Percentiles rank a stretch among this genome's conserved stretches.
Conservation (phyloP, 345 rosid genomes). For the Erodium maritimum region DNA sequence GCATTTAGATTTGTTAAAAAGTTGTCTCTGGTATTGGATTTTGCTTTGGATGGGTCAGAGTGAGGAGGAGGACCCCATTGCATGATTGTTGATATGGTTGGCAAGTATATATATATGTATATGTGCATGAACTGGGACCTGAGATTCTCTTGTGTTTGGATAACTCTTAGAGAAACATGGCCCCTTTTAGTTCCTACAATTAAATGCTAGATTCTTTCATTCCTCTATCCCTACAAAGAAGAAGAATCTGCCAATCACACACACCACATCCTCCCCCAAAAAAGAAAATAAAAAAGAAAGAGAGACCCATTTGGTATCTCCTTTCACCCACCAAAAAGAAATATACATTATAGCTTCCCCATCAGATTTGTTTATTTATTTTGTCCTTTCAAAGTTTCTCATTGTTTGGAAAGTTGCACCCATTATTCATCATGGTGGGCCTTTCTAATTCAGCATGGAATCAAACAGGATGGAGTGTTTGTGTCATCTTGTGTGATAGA, state of each 20-base stretch:
- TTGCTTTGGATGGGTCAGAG: too few relatives aligned
- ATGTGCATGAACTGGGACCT: too few relatives aligned
- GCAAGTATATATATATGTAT: too few relatives aligned
- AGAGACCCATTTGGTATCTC: too few relatives aligned
- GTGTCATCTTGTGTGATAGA: too few relatives aligned
- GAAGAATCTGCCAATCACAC: slow-evolving; percentile 75
- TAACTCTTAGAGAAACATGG: slow-evolving; percentile 16
- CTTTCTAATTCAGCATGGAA: too few relatives aligned
- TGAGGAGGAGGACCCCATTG: too few relatives aligned
- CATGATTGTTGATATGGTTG: too few relatives aligned
- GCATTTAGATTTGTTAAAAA: too few relatives aligned
- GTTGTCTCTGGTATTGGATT: too few relatives aligned
- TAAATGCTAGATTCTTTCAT: slow-evolving; percentile 65
- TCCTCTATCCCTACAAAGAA: slow-evolving; percentile 50
- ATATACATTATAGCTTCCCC: slow-evolving; percentile 24
- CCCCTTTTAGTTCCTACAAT: slow-evolving; percentile 22
- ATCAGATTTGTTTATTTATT: slow-evolving; percentile 8
- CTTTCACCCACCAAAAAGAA: slow-evolving; percentile 25
- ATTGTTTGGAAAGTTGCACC: slow-evolving; percentile 31
- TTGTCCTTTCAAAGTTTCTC: slow-evolving; percentile 15
- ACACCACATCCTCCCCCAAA: slow-evolving; percentile 21
- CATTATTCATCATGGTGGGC: slow-evolving; percentile 54
- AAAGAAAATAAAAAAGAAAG: slow-evolving; percentile 10
- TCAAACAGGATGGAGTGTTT: too few relatives aligned
- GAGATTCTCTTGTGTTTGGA: slow-evolving; percentile 28